Base-by-base conservation (phyloP, 2,329 filamentous ascomycete genomes). In the Coniochaeta hoffmannii region DNA sequence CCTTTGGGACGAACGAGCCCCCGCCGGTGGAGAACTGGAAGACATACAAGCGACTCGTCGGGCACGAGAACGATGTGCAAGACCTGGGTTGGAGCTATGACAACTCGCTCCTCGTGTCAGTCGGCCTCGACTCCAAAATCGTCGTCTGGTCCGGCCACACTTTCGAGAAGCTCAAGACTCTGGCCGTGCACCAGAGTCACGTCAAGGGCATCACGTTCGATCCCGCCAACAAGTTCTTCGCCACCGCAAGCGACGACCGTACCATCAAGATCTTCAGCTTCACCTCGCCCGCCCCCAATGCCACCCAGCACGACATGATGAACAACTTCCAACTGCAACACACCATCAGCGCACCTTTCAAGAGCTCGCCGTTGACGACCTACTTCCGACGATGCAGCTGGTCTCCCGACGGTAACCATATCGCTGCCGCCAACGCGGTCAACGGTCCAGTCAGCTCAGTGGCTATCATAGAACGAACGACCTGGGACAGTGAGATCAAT, bases 151-250 rank as follows among this genome's bases (percentile, higher is more conserved):
- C 93, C 1, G 95, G 94, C 1, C 88, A 95, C 71, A 97, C 92
- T 0, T 99, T 99, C 64, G 94, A 99, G 74, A 97, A 96, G 74
- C 80, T 99, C 62, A 97, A 97, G 79, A 93, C 90, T 3, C 76
- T 99, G 5, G 86, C 91, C 2, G 87, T 92, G 57, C 94, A 99
- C 71, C 90, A 96, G 69, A 97, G 91, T 69, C 95, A 97, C 69
- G 94, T 99, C 74, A 99, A 99, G 71, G 94, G 95, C 59, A 95
- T 99, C 65, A 96, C 93, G 0, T 99, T 99, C 67, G 94, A 99
- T 68, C 94, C 94, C 0, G 94, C 94, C 41, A 97, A 97, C 76
- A 99, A 97, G 69, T 99, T 96, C 76, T 99, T 99, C 71, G 94
- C 95, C 15, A 99, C 95, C 0, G 92, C 95, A 2, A 96, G 91